phyloP scores from a whole-genome alignment of 2,329 filamentous ascomycete genomes.

The Sclerotinia minor region DNA sequence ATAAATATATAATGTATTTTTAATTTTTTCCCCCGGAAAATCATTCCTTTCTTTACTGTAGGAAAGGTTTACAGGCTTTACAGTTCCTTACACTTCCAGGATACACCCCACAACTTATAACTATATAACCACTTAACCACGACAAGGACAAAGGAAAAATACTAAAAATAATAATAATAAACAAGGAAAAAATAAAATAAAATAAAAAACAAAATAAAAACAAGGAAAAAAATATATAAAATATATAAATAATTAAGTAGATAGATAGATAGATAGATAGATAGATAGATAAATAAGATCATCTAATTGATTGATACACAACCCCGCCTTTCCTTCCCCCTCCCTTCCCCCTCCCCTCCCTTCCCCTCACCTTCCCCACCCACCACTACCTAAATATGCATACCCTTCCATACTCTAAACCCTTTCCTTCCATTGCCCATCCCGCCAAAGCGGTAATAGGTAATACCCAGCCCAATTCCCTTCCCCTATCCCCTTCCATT shows the following conservation, averaged over 20 bases:
- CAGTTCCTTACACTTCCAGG: neutral
- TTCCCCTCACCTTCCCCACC: no score
- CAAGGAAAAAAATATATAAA: neutral
- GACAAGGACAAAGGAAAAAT: slow-evolving; percentile 18
- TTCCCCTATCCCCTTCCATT: no score
- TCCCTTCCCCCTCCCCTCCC: no score
- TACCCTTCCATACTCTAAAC: slow-evolving; percentile 5
- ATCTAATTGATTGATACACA: no score
- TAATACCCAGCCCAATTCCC: no score
- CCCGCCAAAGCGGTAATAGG: slow-evolving; percentile 9
- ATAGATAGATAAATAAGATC: no score
- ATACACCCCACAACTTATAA: slow-evolving; percentile 16
- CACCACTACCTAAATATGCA: slow-evolving; percentile 18
- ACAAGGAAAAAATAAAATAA: neutral
- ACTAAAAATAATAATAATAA: no score
- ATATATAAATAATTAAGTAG: slow-evolving; percentile 8
- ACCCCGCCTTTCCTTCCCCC: no score
- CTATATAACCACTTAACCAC: no score
- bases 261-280: no score
- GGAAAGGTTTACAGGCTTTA: neutral
- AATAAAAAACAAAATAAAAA: no score
- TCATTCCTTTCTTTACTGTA: slow-evolving; percentile 13
- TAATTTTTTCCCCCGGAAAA: slow-evolving; percentile 9
- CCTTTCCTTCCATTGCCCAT: slow-evolving; percentile 7
- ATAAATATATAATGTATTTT: no score